Evolutionary conservation across 805 yeast species (phyloP), one percentile per base, ranked within the genome.

Genomic region (Schwanniomyces pseudopolymorphus): DNA sequence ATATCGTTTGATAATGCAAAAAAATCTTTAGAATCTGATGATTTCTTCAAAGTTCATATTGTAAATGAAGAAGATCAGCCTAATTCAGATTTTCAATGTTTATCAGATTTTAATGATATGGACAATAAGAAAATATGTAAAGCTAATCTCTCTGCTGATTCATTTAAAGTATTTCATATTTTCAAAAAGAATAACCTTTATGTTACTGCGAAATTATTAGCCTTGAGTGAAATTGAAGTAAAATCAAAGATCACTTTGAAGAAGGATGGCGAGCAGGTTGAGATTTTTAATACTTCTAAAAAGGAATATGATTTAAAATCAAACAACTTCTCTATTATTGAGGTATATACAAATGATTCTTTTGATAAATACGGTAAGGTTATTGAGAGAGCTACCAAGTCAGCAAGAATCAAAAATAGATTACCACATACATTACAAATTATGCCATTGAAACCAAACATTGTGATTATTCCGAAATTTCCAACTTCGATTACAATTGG

Each of bases 371-470:
- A 19, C 2, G 35, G 35, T 14, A 31, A 31, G 10, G 14, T 31
- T 3, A 16, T 31, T 31, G 16, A 7, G 9, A 20, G 35, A 16
- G 2, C 17, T 16, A 31, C 10, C 13, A 33, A 21, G 7, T 10
- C 24, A 26, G 20, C 22, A 19, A 43, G 44, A 17, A 8, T 40
- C 10, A 19, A 13, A 35, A 44, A 37, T n/a, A 40, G 45, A 24
- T 17, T 47, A n/a, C 33, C 54, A 8, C 48, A 53, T 31, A 33
- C 49, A 1, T 45, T 64, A 2, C 48, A 42, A 20, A 50, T 63
- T 4, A 33, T 46, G 13, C 65, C 67, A 2, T 43, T 64, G 5
- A 59, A 54, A 28, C 76, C 76, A 10, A 50, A 57, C 4, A 43
- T 69, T 0, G 16, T 35, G 1, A 39, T 61, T 4, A 40, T 51